Conservation (phyloP, 164 flowering plant species). For the Warburgia ugandensis region DNA sequence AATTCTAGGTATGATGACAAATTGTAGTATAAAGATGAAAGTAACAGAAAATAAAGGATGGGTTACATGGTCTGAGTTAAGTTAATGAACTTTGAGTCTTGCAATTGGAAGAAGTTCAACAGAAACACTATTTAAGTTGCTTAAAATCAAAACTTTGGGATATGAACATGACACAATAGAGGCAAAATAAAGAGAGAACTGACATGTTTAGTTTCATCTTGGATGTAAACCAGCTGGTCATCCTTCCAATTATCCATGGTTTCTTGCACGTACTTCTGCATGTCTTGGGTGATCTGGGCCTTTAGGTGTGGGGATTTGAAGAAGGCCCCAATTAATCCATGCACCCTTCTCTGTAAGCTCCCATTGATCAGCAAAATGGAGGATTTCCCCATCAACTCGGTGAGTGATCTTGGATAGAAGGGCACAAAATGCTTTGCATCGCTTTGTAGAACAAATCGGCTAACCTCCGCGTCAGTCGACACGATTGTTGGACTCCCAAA, state of each 20-base stretch:
- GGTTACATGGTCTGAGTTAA: too few species aligned
- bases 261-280: slow-evolving; percentile 48
- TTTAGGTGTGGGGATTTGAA: slow-evolving; percentile 71
- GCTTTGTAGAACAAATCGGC: slow-evolving; percentile 60
- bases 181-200: slow-evolving; percentile 27
- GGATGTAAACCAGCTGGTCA: slow-evolving; percentile 56
- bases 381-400: slow-evolving; percentile 84
- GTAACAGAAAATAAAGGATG: too few species aligned
- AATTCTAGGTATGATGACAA: background rate
- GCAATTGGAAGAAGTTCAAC: too few species aligned
- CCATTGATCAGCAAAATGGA: slow-evolving; percentile 83
- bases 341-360: slow-evolving; percentile 70
- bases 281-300: slow-evolving; percentile 71
- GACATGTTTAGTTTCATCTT: slow-evolving; percentile 77
- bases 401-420: slow-evolving; percentile 78
- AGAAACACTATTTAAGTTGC: too few species aligned
- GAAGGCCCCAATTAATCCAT: slow-evolving; percentile 81
- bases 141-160: too few species aligned
- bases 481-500: slow-evolving; percentile 78
- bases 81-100: too few species aligned
- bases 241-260: slow-evolving; percentile 63
- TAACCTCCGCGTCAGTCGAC: slow-evolving; percentile 90
- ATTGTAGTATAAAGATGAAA: too few species aligned
- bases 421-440: slow-evolving; percentile 71
- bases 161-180: too few species aligned